Conservation (phyloP, 129 eudicot species). For the Scalesia atractyloides region DNA sequence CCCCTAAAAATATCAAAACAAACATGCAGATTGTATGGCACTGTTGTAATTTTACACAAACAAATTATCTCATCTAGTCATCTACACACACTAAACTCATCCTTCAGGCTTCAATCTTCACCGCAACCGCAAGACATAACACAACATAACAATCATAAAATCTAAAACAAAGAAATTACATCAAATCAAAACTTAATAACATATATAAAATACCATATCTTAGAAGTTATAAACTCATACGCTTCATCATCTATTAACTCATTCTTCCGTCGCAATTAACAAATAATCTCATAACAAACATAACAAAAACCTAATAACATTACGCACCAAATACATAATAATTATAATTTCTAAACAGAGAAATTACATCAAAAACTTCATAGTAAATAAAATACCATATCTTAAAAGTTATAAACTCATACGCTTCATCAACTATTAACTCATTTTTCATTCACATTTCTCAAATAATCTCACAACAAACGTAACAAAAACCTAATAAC, state of each 20-base stretch:
- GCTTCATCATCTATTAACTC: not conserved
- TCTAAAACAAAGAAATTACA: no score
- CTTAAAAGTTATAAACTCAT: not conserved
- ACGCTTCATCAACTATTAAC: not conserved
- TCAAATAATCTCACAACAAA: not conserved
- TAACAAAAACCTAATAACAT: not conserved
- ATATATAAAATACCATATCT: not conserved
- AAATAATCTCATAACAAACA: not conserved
- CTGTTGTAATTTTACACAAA: not conserved
- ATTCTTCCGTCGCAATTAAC: constrained; percentile 1
- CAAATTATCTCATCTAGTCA: constrained; percentile 4
- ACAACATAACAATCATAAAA: not conserved
- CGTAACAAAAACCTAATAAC: not conserved
- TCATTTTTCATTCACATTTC: constrained; percentile 6
- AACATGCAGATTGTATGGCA: not conserved
- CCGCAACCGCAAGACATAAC: no score
- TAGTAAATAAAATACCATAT: not conserved
- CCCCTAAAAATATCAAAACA: not conserved
- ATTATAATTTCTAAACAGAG: no score
- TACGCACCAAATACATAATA: not conserved
- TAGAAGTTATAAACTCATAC: not conserved
- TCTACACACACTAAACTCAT: not conserved
- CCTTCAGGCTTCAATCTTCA: not conserved
- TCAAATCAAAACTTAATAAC: no score
- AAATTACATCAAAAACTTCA: no score